Evolutionary conservation across 805 yeast genomes (phyloP).

Genomic region (Teunomyces kruisii): DNA sequence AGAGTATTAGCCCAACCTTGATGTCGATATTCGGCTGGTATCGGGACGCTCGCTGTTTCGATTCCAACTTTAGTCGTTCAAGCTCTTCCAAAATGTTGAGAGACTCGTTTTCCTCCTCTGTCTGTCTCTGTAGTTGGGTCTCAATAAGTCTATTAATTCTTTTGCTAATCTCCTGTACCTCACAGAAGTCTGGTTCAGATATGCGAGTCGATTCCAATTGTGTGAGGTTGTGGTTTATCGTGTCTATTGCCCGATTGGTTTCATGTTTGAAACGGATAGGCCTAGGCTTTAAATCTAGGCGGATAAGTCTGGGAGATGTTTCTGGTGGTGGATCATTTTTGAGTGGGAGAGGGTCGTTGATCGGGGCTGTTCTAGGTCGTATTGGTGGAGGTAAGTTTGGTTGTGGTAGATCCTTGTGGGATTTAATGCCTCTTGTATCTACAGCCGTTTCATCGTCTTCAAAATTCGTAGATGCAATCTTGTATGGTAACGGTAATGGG

Average conservation of each 20-base stretch:
- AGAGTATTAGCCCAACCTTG: not conserved
- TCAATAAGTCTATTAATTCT: not conserved
- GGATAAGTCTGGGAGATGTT: not conserved
- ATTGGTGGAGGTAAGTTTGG: not conserved
- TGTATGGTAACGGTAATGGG: conserved; percentile 37
- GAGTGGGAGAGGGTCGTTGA: not conserved
- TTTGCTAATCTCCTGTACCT: not conserved
- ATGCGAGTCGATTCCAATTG: not conserved
- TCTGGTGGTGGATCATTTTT: not conserved
- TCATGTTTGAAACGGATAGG: conserved; percentile 1
- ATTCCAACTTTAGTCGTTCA: conserved; percentile 16
- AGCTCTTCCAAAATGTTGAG: conserved; percentile 20
- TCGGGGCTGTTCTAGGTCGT: conserved; percentile 3
- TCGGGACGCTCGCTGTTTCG: not conserved
- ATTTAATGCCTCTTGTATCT: conserved; percentile 7
- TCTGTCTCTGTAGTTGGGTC: not conserved
- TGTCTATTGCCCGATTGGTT: not conserved
- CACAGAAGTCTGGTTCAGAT: not conserved
- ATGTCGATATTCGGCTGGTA: not conserved
- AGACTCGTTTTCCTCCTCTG: conserved; percentile 1
- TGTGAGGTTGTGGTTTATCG: not conserved
- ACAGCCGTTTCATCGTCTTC: conserved; percentile 12
- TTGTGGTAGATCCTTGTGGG: conserved; percentile 1
- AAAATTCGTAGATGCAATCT: conserved; percentile 9
- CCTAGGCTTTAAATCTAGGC: not conserved